Percentiles rank a stretch among this genome's conserved stretches.
phyloP scores from a whole-genome alignment of 768 basidiomycete genomes.

The Boletus reticuloceps region DNA sequence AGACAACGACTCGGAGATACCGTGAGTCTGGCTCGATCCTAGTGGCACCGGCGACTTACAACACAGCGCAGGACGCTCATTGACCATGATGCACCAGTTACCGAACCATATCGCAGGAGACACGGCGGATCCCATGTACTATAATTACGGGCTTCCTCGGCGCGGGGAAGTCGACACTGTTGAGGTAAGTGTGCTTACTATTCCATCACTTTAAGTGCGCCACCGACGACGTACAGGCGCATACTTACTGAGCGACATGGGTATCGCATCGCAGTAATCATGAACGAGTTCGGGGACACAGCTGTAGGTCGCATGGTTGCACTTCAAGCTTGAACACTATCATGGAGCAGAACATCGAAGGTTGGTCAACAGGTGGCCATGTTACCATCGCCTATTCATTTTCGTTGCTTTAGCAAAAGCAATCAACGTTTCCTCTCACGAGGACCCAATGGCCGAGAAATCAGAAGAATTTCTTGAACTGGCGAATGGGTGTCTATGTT shows the following conservation, averaged over 20 bases:
- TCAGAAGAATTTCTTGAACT: conserved; percentile 90
- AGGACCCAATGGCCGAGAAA: conserved; percentile 58
- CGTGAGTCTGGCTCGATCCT: conserved; percentile 39
- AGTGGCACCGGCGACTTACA: conserved; percentile 6
- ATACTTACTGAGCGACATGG: conserved; percentile 94
- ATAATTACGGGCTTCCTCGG: conserved; percentile 96
- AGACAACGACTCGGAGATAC: conserved; percentile 57
- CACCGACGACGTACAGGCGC: conserved; percentile 44
- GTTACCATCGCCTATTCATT: not conserved
- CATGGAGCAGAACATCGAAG: conserved; percentile 78
- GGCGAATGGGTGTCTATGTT: conserved; percentile 97
- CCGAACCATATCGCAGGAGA: conserved; percentile 5
- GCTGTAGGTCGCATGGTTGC: conserved; percentile 51
- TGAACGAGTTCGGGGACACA: conserved; percentile 98
- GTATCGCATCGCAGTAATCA: conserved; percentile 94
- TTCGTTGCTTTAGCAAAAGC: conserved; percentile 60
- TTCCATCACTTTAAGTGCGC: not conserved
- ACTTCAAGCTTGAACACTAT: conserved; percentile 17
- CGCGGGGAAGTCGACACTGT: conserved; percentile 89
- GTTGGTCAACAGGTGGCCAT: conserved; percentile 38
- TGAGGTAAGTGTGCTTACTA: conserved; percentile 48
- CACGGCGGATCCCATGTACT: conserved; percentile 72
- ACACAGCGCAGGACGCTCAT: conserved; percentile 28
- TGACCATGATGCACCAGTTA: conserved; percentile 18
- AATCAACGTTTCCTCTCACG: conserved; percentile 73